These are phyloP conservation scores for Septoria linicola DNA, from an alignment of 2,329 filamentous ascomycete species.

Conservation along the genomic window DNA sequence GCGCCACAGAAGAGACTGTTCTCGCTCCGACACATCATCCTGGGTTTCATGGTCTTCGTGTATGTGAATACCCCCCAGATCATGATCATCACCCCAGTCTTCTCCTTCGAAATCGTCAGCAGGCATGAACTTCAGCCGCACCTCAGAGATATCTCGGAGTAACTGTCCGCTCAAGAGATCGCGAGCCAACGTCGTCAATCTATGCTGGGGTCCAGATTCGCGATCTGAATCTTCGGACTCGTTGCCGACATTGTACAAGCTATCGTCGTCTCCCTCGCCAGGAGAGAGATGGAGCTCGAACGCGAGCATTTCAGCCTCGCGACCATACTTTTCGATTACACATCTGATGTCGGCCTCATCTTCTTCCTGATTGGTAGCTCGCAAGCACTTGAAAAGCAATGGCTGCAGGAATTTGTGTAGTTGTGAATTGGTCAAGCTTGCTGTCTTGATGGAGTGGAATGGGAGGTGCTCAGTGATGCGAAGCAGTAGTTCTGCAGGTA, in stretches of 20 bases:
- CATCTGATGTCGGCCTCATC: background rate
- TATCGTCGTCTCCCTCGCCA: background rate
- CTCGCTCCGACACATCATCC: background rate
- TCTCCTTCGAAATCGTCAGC: slow-evolving; percentile 1
- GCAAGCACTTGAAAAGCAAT: slow-evolving; percentile 1
- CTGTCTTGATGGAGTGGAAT: background rate
- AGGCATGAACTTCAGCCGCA: slow-evolving; percentile 1
- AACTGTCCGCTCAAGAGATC: slow-evolving; percentile 1
- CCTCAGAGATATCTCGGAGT: background rate
- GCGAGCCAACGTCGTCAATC: background rate
- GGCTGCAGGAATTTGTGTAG: slow-evolving; percentile 9
- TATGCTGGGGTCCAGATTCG: background rate
- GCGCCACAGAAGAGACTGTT: slow-evolving; percentile 1
- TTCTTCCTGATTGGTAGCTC: slow-evolving; percentile 2
- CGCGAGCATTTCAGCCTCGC: slow-evolving; percentile 1
- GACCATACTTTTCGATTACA: slow-evolving; percentile 9
- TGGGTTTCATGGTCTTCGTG: slow-evolving; percentile 3
- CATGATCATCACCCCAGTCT: background rate
- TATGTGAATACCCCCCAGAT: background rate
- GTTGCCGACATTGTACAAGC: background rate
- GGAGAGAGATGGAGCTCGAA: slow-evolving; percentile 9
- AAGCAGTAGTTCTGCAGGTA: slow-evolving; percentile 7
- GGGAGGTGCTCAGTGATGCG: slow-evolving; percentile 9
- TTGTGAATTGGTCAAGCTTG: slow-evolving; percentile 3
- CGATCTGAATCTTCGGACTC: background rate